phyloP scores from a whole-genome alignment of 2,329 filamentous ascomycete species.

The Neurospora sp. region DNA sequence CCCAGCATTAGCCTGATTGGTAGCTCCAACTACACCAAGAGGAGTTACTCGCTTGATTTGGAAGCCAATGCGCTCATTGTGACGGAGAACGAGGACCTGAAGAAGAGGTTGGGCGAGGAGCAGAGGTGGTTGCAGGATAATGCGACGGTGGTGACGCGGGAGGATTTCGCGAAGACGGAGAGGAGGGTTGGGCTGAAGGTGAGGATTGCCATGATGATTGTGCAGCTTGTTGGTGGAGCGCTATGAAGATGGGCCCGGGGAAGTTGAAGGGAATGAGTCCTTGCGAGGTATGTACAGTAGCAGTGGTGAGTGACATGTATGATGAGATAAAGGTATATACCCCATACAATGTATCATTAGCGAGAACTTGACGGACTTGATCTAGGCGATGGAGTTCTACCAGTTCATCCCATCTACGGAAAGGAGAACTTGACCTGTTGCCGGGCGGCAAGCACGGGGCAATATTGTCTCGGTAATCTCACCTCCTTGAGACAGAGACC shows the following conservation, averaged over 20 bases:
- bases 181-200: conserved; percentile 79
- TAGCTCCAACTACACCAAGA: conserved; percentile 90
- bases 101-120: conserved; percentile 65
- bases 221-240: conserved; percentile 76
- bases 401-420: neutral
- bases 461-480: neutral
- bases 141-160: conserved; percentile 55
- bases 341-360: neutral
- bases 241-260: conserved; percentile 38
- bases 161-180: conserved; percentile 74
- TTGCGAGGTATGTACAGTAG: neutral
- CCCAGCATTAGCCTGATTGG: conserved; percentile 78
- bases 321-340: neutral
- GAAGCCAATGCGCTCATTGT: conserved; percentile 83
- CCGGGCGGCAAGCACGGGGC: neutral
- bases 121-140: conserved; percentile 70
- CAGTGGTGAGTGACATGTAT: neutral
- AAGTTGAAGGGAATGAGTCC: neutral
- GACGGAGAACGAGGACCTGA: conserved; percentile 64
- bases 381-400: neutral
- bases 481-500: neutral
- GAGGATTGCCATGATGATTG: conserved; percentile 86
- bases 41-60: conserved; percentile 84
- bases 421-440: neutral
- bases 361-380: neutral